These are phyloP conservation scores for Panellus pusillus DNA, from an alignment of 768 basidiomycete species.

Conservation along the genomic window DNA sequence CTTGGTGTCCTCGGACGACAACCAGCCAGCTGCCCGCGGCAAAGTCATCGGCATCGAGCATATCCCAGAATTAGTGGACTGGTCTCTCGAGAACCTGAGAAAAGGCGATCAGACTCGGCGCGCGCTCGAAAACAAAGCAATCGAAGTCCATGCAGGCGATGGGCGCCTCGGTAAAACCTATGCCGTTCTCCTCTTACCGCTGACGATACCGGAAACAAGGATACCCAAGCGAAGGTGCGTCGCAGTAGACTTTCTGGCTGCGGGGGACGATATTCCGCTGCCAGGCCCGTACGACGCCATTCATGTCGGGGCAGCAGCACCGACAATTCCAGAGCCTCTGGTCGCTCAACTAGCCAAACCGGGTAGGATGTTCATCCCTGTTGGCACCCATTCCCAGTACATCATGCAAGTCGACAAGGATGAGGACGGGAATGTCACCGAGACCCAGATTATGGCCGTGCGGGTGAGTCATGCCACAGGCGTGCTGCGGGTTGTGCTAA, in stretches of 20 bases:
- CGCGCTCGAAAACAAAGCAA: conserved; percentile 51
- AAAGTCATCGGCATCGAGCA: conserved; percentile 92
- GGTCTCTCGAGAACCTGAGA: conserved; percentile 67
- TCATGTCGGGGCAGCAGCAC: conserved; percentile 93
- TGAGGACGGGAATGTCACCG: conserved; percentile 59
- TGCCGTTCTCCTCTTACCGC: not conserved
- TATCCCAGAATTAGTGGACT: conserved; percentile 71
- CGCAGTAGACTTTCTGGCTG: not conserved
- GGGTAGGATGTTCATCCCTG: conserved; percentile 91
- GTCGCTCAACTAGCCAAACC: conserved; percentile 76
- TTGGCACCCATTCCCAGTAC: conserved; percentile 61
- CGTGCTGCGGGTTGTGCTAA: too few species aligned
- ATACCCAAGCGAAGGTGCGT: conserved; percentile 34
- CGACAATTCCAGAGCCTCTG: conserved; percentile 64
- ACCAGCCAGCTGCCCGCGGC: conserved; percentile 34
- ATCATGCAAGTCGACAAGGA: conserved; percentile 84
- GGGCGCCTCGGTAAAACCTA: conserved; percentile 62
- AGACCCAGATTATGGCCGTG: conserved; percentile 77
- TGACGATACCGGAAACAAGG: conserved; percentile 27
- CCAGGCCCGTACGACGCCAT: conserved; percentile 78
- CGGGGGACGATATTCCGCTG: too few species aligned
- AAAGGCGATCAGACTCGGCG: conserved; percentile 57
- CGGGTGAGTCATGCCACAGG: conserved; percentile 45
- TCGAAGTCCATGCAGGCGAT: conserved; percentile 74
- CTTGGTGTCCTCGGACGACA: conserved; percentile 37